Conservation (phyloP, 1,139 yeast genomes). For the Williopsis jadinii region DNA sequence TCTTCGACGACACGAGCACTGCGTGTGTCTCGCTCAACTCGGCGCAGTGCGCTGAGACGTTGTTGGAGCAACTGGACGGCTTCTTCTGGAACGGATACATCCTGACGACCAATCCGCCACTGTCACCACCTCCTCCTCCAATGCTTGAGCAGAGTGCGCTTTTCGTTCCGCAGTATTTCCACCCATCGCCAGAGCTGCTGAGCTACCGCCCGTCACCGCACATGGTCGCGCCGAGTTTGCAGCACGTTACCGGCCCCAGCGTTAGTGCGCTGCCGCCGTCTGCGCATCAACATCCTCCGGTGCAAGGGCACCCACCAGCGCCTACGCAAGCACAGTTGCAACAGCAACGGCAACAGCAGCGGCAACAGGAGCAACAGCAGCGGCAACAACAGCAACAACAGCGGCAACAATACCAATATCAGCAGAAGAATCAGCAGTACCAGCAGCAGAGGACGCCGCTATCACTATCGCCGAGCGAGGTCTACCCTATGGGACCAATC, state of each 20-base stretch:
- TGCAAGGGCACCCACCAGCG: not conserved
- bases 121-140: not conserved
- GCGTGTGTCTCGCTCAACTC: constrained; percentile 9
- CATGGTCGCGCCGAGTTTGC: too few species aligned
- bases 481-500: too few species aligned
- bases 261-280: too few species aligned
- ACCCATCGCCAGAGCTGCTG: too few species aligned
- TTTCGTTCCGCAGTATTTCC: too few species aligned
- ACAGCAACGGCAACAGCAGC: not conserved
- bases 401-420: not conserved
- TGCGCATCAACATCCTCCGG: too few species aligned
- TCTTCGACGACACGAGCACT: constrained; percentile 3
- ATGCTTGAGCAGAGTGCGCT: too few species aligned
- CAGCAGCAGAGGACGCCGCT: not conserved
- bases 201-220: too few species aligned
- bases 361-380: not conserved
- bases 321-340: not conserved
- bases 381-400: not conserved
- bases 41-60: constrained; percentile 2
- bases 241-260: too few species aligned
- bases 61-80: constrained; percentile 12
- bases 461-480: not conserved
- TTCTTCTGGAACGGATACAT: constrained; percentile 8
- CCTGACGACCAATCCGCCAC: constrained; percentile 2
- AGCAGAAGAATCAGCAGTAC: too few species aligned